These are phyloP conservation scores for Peronospora destructor DNA, from an alignment of 352 stramenopile genomes.

Conservation along the genomic window DNA sequence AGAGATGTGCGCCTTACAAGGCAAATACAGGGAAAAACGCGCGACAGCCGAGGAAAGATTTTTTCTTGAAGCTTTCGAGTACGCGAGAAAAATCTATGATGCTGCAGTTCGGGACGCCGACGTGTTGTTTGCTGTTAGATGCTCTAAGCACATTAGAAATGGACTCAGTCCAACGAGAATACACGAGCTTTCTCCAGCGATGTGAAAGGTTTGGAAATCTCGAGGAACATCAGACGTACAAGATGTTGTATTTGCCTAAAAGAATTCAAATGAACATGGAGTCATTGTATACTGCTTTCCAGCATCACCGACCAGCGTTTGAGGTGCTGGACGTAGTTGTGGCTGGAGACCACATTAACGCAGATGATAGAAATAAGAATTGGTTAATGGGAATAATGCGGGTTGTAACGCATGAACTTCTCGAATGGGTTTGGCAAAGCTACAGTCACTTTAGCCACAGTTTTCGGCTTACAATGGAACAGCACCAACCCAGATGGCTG, in stretches of 20 bases:
- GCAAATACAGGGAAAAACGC: background rate
- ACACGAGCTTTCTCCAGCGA: background rate
- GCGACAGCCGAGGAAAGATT: conserved; percentile 1
- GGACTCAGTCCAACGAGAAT: background rate
- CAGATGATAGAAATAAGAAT: background rate
- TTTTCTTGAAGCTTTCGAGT: background rate
- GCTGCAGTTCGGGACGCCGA: background rate
- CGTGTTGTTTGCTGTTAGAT: conserved; percentile 15
- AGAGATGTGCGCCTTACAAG: conserved; percentile 4
- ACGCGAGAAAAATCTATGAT: background rate
- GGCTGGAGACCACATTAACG: background rate
- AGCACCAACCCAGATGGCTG: background rate
- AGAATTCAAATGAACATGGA: conserved; percentile 19
- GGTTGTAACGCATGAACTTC: background rate
- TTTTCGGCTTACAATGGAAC: conserved; percentile 6
- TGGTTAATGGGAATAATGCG: background rate
- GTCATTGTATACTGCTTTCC: background rate
- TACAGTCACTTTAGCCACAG: background rate
- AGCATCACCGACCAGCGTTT: background rate
- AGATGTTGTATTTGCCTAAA: conserved; percentile 11
- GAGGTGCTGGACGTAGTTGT: conserved; percentile 1
- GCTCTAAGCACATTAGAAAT: conserved; percentile 1
- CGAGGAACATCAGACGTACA: background rate
- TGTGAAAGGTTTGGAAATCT: background rate
- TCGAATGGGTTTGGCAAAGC: background rate